Evolutionary conservation across 179 eudicot genomes (phyloP).

Genomic region (Vitellaria paradoxa): DNA sequence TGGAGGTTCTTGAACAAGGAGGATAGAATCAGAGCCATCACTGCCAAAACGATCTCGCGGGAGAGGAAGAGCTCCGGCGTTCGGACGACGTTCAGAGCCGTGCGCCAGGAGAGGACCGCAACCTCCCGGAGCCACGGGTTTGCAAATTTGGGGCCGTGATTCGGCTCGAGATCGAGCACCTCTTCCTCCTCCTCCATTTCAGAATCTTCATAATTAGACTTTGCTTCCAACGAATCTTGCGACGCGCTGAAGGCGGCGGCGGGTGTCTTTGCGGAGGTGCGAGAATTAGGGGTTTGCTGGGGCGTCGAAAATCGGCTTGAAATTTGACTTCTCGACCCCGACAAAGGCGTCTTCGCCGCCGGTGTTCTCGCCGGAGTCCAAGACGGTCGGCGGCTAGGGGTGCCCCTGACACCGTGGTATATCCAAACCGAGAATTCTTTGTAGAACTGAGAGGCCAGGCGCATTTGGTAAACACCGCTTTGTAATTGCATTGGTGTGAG

Average conservation of each 20-base stretch:
- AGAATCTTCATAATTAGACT: slow-evolving; percentile 25
- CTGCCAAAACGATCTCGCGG: slow-evolving; percentile 42
- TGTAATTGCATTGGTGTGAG: slow-evolving; percentile 31
- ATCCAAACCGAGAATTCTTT: slow-evolving; percentile 51
- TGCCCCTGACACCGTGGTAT: slow-evolving; percentile 43
- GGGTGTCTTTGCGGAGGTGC: slow-evolving; percentile 15
- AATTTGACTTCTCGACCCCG: slow-evolving; percentile 15
- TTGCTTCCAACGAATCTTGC: slow-evolving; percentile 7
- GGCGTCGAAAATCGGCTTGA: slow-evolving; percentile 20
- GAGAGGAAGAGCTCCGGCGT: slow-evolving; percentile 57
- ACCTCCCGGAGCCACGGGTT: slow-evolving; percentile 57
- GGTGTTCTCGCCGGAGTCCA: slow-evolving; percentile 56
- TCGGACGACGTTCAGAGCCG: slow-evolving; percentile 40
- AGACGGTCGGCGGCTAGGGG: slow-evolving; percentile 45
- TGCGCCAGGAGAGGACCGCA: slow-evolving; percentile 50
- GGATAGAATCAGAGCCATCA: slow-evolving; percentile 46
- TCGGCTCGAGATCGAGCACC: slow-evolving; percentile 36
- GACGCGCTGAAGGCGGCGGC: slow-evolving; percentile 26
- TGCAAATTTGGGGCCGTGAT: slow-evolving; percentile 40
- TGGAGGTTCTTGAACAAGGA: slow-evolving; percentile 38
- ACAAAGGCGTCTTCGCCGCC: slow-evolving; percentile 15
- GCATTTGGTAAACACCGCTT: slow-evolving; percentile 34
- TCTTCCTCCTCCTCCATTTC: slow-evolving; percentile 22
- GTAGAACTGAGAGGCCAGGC: slow-evolving; percentile 54
- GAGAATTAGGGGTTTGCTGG: slow-evolving; percentile 13